Conservation (phyloP, 192 early-diverging fungal genomes). For the Jimgerdemannia lactiflua region DNA sequence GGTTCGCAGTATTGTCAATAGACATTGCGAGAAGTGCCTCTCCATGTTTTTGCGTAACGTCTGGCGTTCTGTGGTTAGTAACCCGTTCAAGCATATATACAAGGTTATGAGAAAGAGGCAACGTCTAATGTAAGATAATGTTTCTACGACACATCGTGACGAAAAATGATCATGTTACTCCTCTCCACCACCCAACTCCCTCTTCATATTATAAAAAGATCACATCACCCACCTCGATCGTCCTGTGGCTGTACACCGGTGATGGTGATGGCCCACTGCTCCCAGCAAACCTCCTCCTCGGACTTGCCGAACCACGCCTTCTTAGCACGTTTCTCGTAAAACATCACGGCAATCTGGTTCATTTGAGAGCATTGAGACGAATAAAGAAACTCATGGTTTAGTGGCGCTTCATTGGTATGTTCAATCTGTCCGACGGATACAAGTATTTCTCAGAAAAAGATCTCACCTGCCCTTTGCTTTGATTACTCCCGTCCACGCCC, state of each 20-base stretch:
- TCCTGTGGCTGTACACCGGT: conserved; percentile 38
- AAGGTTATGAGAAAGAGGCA: no score
- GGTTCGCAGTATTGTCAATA: conserved; percentile 49
- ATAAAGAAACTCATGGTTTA: not conserved
- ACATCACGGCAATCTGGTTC: conserved; percentile 53
- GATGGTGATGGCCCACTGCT: conserved; percentile 58
- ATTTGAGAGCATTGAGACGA: not conserved
- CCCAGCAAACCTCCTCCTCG: conserved; percentile 58
- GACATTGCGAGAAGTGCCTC: conserved; percentile 38
- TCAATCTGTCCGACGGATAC: no score
- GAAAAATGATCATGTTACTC: not conserved
- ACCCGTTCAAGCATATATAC: no score
- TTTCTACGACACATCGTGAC: not conserved
- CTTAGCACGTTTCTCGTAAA: conserved; percentile 58
- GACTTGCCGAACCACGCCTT: conserved; percentile 58
- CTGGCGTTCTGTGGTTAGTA: conserved; percentile 32
- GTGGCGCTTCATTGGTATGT: no score
- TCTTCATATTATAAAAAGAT: not conserved
- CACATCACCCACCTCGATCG: conserved; percentile 38
- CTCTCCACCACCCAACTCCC: not conserved
- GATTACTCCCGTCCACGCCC: conserved; percentile 24
- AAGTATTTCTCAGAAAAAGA: no score
- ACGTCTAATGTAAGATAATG: no score
- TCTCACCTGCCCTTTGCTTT: conserved; percentile 48
- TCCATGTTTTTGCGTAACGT: conserved; percentile 41